Base-by-base conservation (phyloP, 2,329 filamentous ascomycete genomes). In the Phymatotrichopsis omnivora region DNA sequence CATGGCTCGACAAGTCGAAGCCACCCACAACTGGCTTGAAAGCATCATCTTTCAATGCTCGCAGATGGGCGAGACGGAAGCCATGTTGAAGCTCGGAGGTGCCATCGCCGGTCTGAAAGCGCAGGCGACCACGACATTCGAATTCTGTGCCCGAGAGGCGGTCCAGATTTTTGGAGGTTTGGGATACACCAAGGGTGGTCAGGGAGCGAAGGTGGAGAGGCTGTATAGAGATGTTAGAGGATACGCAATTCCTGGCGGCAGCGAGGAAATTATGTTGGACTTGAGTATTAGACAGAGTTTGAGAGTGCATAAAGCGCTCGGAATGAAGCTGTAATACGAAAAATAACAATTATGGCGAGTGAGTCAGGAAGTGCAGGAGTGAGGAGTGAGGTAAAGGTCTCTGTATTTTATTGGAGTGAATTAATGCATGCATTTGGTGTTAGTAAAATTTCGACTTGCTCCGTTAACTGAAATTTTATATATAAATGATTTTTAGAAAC, bases 231-330 rank as follows among this genome's bases (percentile, higher is more conserved):
- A 98, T 64, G 91, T 96, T 12, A 75, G 91, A 58, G 91, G 91
- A 1, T 96, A 98, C 65, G 89, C 91, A 52, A 89, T 98, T 57
- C 91, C 91, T 3, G 91, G 91, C 60, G 91, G 91, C 19, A 85
- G 79, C 56, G 89, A 98, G 69, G 91, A 98, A 74, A 98, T 98
- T 56, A 98, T 98, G 91, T 70, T 96, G 56, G 91, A 98, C 65
- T 66, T 98, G 61, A 93, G 85, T 67, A 93, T 98, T 64, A 74
- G 89, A 58, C 87, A 95, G 72, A 82, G 80, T 53, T 64, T 94
- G 70, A 79, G 77, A 64, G 91, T 98, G 44, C 84, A 86, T 58
- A 80, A 95, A 73, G 79, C 80, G 52, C 70, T 94, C 64, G 91
- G 91, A 7, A 95, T 96, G 89, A 98, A 95, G 74, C 63, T 98